phyloP scores from a whole-genome alignment of 768 basidiomycete species.

The Tricholoma terreum region DNA sequence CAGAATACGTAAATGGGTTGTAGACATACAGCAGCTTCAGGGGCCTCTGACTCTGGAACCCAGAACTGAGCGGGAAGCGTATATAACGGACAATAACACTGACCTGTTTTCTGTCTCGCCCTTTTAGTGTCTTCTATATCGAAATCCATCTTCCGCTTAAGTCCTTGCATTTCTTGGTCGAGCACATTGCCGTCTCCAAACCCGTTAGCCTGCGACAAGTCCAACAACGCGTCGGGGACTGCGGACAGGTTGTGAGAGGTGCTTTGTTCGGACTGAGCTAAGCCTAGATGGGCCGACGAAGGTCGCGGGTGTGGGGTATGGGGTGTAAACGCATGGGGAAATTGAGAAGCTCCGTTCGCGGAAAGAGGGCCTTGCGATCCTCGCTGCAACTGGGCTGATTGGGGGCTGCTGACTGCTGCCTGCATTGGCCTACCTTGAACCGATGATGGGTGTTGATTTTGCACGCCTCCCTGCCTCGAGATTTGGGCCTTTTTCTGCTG shows the following conservation, averaged over 20 bases:
- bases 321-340: conserved; percentile 22
- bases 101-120: conserved; percentile 70
- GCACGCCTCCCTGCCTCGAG: conserved; percentile 35
- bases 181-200: conserved; percentile 37
- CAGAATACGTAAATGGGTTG: conserved; percentile 4
- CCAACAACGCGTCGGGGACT: conserved; percentile 8
- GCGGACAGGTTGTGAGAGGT: conserved; percentile 15
- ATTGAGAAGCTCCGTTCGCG: conserved; percentile 20
- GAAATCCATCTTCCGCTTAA: conserved; percentile 70
- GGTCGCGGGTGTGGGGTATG: conserved; percentile 31
- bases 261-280: conserved; percentile 21
- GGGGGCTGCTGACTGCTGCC: conserved; percentile 10
- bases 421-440: conserved; percentile 22
- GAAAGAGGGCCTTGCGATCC: conserved; percentile 15
- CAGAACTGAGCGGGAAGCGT: conserved; percentile 3
- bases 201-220: conserved; percentile 9
- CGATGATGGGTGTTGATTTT: conserved; percentile 24
- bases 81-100: conserved; percentile 21
- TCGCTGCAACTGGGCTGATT: conserved; percentile 27
- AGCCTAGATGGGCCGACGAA: conserved; percentile 26
- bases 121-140: conserved; percentile 70
- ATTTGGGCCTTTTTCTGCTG: conserved; percentile 55
- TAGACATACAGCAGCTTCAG: conserved; percentile 45
- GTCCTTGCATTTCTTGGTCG: conserved; percentile 60
- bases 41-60: conserved; percentile 38